Evolutionary conservation across 139 green algal genomes (phyloP), one percentile per base, ranked within the genome.

Genomic region (Gonium pectorale): DNA sequence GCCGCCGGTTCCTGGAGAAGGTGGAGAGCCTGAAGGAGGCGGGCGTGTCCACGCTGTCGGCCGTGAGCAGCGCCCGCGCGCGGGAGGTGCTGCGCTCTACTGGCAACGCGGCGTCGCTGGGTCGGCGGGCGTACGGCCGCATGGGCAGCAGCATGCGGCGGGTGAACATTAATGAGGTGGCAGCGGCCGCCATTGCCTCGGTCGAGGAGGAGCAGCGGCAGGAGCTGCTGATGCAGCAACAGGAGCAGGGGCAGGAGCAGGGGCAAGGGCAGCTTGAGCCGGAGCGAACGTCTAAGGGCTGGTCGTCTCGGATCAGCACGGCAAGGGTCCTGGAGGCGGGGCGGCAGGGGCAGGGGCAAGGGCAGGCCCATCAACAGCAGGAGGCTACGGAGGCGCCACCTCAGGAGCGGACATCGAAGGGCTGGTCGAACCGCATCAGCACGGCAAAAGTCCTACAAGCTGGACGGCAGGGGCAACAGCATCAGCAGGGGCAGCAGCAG

Each of bases 1-100:
- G 72, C 52, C 72, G 72, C 6, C 72, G 72, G 15, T 80, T 80
- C 52, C 31, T 80, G 35, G 29, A 80, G 13, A 51, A 52, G 52
- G 72, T 80, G 51, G 72, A 67, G 51, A 54, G 35, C 37, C 52
- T 80, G 3, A 80, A 80, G 52, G 72, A 67, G 22, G 72, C 72
- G 9, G 72, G 72, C 17, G 52, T 80, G 24, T 3, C 19, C n/a
- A 64, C 70, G 70, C 31, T 79, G 31, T 2, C 43, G 19, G 70
- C 40, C 3, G 70, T 31, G 1, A 46, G 40, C 46, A 64, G 46
- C 21, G 6, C 11, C 27, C n/a, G 17, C 1, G 70, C 31, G 46
- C 29, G 31, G 9, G 70, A 46, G 31, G 46, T 79, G 70, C 31
- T 79, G 43, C 9, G n/a, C n/a, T n/a, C n/a, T n/a, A n/a, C n/a